phyloP scores from a whole-genome alignment of 73 alveolate genomes.

The Symbiodinium pilosum region DNA sequence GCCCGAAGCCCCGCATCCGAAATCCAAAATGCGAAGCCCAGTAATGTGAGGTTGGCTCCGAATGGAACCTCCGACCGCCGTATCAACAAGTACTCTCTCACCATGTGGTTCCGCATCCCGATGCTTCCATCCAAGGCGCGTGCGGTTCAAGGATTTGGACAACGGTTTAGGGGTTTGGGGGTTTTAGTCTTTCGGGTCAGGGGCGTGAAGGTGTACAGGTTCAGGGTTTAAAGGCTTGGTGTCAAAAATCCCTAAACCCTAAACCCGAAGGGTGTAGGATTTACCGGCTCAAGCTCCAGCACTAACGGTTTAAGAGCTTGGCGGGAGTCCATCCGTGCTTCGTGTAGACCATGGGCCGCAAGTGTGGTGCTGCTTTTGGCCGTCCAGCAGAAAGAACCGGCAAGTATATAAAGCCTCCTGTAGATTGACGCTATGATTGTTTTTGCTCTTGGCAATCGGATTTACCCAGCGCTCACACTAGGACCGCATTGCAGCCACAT shows the following conservation, averaged over 20 bases:
- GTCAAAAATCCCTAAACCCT: not conserved
- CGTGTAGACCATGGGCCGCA: too few species aligned
- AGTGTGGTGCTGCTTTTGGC: too few species aligned
- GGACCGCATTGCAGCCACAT: too few species aligned
- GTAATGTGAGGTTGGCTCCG: slow-evolving; percentile 19
- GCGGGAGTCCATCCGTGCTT: too few species aligned
- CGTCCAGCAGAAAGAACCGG: too few species aligned
- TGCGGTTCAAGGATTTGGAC: not conserved
- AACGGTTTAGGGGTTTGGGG: not conserved
- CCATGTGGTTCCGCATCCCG: slow-evolving; percentile 86
- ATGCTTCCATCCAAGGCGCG: slow-evolving; percentile 76
- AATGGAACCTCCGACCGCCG: slow-evolving; percentile 72
- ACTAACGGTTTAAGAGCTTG: too few species aligned
- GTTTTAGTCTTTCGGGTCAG: not conserved
- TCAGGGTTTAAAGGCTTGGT: not conserved
- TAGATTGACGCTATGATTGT: too few species aligned
- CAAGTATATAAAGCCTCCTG: too few species aligned
- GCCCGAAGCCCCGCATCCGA: not conserved
- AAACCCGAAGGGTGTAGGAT: too few species aligned
- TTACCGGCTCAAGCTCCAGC: too few species aligned
- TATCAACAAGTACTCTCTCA: slow-evolving; percentile 71
- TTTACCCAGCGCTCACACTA: too few species aligned
- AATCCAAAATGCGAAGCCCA: not conserved
- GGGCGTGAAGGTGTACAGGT: not conserved
- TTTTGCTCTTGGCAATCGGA: too few species aligned